A percentile compares a stretch with the other conserved stretches of the same genome.
phyloP scores from a whole-genome alignment of 257 asterid species.

The Thymus mandschuricus region DNA sequence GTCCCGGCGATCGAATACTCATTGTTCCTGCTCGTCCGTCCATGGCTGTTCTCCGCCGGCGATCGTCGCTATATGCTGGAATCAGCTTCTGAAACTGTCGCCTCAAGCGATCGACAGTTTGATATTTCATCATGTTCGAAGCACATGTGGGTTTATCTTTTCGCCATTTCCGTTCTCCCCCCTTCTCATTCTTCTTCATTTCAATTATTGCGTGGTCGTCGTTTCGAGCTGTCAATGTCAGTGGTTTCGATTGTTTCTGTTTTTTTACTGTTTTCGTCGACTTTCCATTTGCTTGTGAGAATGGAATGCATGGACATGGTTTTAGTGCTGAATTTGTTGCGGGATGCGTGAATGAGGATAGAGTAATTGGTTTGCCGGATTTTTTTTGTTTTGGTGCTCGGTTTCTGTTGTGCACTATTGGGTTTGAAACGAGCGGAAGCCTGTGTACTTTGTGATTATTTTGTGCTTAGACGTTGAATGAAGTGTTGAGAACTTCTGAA shows the following conservation, averaged over 20 bases:
- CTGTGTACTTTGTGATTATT: conserved; percentile 23
- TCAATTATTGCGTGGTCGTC: neutral
- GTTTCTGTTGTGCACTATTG: neutral
- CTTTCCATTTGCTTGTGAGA: conserved; percentile 5
- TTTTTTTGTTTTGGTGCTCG: conserved; percentile 11
- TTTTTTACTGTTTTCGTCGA: neutral
- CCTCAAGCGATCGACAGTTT: conserved; percentile 32
- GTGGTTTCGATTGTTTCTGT: conserved; percentile 4
- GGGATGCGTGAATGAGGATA: conserved; percentile 23
- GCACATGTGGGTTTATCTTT: conserved; percentile 46
- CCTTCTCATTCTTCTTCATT: neutral
- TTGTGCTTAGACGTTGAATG: neutral
- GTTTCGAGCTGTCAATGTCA: conserved; percentile 10
- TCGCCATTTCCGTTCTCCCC: neutral
- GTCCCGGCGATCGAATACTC: conserved; percentile 23
- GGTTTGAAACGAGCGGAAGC: conserved; percentile 15
- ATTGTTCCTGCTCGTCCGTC: neutral
- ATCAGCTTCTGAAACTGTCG: conserved; percentile 37
- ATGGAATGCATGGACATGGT: conserved; percentile 30
- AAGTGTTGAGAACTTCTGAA: neutral
- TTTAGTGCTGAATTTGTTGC: conserved; percentile 7
- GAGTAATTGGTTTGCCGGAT: neutral
- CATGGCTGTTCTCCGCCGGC: conserved; percentile 37
- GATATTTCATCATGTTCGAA: conserved; percentile 49
- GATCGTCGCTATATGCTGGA: conserved; percentile 35